phyloP scores from a whole-genome alignment of 441 rosid species.

The Euphorbia schlechtendalii region DNA sequence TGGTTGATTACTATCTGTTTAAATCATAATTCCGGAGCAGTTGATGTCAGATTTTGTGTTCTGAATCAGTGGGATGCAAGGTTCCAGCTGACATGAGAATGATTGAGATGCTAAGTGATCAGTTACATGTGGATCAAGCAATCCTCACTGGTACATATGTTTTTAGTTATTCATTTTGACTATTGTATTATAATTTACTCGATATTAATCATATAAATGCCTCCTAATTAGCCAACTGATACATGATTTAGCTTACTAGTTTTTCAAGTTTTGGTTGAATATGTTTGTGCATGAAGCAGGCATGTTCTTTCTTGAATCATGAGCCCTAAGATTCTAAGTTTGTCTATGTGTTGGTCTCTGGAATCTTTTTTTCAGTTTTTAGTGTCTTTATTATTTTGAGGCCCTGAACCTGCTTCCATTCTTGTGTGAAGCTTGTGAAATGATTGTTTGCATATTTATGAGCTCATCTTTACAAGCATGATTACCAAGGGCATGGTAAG shows the following conservation, averaged over 20 bases:
- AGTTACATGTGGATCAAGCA: slow-evolving; percentile 95
- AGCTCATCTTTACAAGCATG: slow-evolving; percentile 12
- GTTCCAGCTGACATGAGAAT: slow-evolving; percentile 97
- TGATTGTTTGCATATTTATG: slow-evolving; percentile 10
- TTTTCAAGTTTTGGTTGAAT: slow-evolving; percentile 2
- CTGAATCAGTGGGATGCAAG: slow-evolving; percentile 81
- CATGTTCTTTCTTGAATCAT: neutral
- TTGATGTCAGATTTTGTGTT: slow-evolving; percentile 24
- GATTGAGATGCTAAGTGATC: slow-evolving; percentile 89
- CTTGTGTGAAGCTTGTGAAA: neutral
- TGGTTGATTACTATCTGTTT: slow-evolving; percentile 4
- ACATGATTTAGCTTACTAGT: neutral
- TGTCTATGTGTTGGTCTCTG: neutral
- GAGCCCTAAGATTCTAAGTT: neutral
- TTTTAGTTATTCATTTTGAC: slow-evolving; percentile 3
- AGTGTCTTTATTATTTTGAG: neutral
- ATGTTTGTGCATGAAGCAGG: neutral
- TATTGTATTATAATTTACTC: neutral
- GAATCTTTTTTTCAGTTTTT: neutral
- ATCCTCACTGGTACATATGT: slow-evolving; percentile 75
- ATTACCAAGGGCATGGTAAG: neutral
- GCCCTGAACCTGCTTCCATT: neutral
- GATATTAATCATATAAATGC: neutral
- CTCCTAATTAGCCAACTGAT: neutral
- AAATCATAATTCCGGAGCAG: slow-evolving; percentile 16